A percentile compares a stretch with the other conserved stretches of the same genome.
phyloP scores from a whole-genome alignment of 2,329 filamentous ascomycete genomes.

The Diplocarpon mali region DNA sequence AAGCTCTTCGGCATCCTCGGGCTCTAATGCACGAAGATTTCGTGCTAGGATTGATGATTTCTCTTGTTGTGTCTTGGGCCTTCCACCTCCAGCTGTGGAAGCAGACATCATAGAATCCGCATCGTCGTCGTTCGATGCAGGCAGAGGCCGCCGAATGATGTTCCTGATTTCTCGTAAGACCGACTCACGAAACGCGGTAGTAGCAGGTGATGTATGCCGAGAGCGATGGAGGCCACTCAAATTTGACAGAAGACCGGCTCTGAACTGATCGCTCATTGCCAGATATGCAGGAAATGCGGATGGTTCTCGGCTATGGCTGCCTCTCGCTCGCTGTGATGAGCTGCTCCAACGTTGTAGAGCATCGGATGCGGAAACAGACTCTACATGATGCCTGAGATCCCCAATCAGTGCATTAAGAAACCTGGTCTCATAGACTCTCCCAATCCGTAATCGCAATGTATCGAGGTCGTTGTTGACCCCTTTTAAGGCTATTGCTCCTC shows the following conservation, averaged over 20 bases:
- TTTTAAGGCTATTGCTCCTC: constrained; percentile 67
- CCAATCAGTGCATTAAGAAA: constrained; percentile 69
- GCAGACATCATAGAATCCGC: constrained; percentile 79
- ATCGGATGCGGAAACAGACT: constrained; percentile 56
- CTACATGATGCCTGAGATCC: constrained; percentile 72
- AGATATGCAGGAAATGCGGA: constrained; percentile 72
- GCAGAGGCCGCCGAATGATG: constrained; percentile 73
- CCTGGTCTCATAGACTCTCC: constrained; percentile 72
- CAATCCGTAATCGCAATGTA: constrained; percentile 67
- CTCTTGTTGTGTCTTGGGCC: constrained; percentile 66
- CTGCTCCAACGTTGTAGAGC: constrained; percentile 79
- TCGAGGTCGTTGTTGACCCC: constrained; percentile 69
- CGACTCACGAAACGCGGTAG: constrained; percentile 73
- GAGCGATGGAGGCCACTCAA: constrained; percentile 70
- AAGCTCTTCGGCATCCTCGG: constrained; percentile 75
- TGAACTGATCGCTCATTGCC: constrained; percentile 39
- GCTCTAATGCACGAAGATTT: constrained; percentile 74
- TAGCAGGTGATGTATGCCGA: constrained; percentile 68
- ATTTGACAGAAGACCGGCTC: constrained; percentile 56
- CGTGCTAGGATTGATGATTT: constrained; percentile 81
- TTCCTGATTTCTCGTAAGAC: constrained; percentile 78
- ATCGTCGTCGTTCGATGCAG: constrained; percentile 90
- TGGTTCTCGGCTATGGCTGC: constrained; percentile 52
- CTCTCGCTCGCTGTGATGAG: constrained; percentile 61
- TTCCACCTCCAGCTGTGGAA: constrained; percentile 62